Evolutionary conservation across 108 stramenopile species (phyloP), one percentile per base, ranked within the genome.

Genomic region (Mayamaea pseudoterrestris): DNA sequence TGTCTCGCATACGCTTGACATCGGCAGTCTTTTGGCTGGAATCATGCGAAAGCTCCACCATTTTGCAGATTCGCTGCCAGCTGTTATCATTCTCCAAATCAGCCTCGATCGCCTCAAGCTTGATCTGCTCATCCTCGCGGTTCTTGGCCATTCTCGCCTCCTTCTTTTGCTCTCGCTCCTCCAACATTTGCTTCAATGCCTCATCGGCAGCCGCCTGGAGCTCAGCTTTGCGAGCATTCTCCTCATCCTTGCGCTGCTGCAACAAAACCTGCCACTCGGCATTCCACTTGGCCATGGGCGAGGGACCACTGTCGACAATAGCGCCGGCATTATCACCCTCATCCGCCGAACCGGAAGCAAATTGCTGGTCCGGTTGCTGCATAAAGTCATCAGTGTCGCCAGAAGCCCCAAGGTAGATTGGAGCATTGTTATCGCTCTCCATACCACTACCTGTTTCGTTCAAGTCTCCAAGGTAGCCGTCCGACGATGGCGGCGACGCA

Each of bases 21-120:
- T 78, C 80, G 22, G 30, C 71, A n/a, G 43, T 48, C 35, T 60
- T 58, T 35, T 75, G 73, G 11, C 58, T 62, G 27, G 67, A 56
- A 54, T 90, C 83, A 51, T 85, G 83, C 35, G 77, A 69, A 31
- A 87, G 61, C 13, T 87, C 84, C 44, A 91, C 77, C 72, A 91
- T 68, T 62, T 91, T 91, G 63, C 83, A 78, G 31, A 84, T 80
- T 40, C 65, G 65, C 56, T 91, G 81, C 84, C 84, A 91, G 44
- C 65, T 68, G 63, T 87, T 91, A 47, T 85, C 83, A 61, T 83
- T 87, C 57, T 91, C 90, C 51, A 91, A 57, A 55, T 91, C 90
- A n/a, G 90, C 90, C 59, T 91, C 90, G 63, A 91, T 86, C 44
- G 77, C 90, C 63, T 91, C 90, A 63, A 91, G 65, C 57, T 91